Conservation (phyloP, 2,329 filamentous ascomycete genomes). For the Paradendryphiella salina region DNA sequence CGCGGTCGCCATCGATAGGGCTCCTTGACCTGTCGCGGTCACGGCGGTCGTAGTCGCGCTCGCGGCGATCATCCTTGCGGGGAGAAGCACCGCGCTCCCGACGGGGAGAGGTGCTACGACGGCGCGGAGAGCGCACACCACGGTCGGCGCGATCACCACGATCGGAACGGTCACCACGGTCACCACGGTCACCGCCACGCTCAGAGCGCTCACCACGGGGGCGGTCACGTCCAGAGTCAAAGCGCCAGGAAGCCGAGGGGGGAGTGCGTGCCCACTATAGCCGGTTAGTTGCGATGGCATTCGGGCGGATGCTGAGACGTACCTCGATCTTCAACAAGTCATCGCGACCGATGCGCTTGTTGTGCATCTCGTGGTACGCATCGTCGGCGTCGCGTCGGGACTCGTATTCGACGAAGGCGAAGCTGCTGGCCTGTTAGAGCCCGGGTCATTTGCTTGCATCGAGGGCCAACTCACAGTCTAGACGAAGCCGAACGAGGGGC, state of each 20-base stretch:
- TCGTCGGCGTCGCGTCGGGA: slow-evolving; percentile 97
- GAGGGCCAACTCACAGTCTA: slow-evolving; percentile 76
- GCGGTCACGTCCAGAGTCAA: slow-evolving; percentile 72
- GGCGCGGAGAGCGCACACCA: slow-evolving; percentile 64
- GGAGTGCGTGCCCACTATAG: slow-evolving; percentile 96
- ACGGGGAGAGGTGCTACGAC: slow-evolving; percentile 56
- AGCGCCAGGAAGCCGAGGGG: slow-evolving; percentile 96
- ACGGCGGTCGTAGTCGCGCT: slow-evolving; percentile 70
- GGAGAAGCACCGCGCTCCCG: slow-evolving; percentile 69
- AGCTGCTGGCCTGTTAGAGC: slow-evolving; percentile 62
- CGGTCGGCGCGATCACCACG: slow-evolving; percentile 69
- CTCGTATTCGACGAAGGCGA: slow-evolving; percentile 99
- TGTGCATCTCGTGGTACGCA: slow-evolving; percentile 99
- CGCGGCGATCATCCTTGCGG: slow-evolving; percentile 68
- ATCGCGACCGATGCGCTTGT: slow-evolving; percentile 95
- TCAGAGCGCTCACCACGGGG: slow-evolving; percentile 57
- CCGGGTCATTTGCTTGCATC: not conserved
- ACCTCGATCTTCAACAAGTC: slow-evolving; percentile 98
- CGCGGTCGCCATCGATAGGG: slow-evolving; percentile 57
- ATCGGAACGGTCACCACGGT: slow-evolving; percentile 65
- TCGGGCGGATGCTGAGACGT: slow-evolving; percentile 27
- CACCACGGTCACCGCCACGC: slow-evolving; percentile 63
- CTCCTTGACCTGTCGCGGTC: slow-evolving; percentile 75
- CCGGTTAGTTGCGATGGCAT: slow-evolving; percentile 22
- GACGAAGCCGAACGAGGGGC: slow-evolving; percentile 91